Conservation (phyloP, 2,329 filamentous ascomycete species). For the Xylaria sp. region DNA sequence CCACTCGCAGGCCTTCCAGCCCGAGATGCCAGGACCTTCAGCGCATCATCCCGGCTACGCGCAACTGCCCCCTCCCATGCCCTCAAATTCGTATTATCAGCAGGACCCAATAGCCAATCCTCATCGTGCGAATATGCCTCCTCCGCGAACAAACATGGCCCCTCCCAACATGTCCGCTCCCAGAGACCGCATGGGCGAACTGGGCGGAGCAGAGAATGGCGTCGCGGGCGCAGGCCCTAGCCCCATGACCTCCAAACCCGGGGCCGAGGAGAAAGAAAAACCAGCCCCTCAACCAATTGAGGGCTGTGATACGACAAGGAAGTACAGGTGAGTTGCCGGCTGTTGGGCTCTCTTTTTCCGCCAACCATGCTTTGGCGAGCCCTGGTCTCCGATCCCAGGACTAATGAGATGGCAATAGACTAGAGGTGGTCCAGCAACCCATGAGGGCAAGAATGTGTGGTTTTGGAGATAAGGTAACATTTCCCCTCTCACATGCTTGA, state of each 20-base stretch:
- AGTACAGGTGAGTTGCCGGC: slow-evolving; percentile 31
- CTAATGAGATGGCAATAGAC: slow-evolving; percentile 45
- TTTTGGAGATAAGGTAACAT: slow-evolving; percentile 88
- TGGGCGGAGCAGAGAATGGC: slow-evolving; percentile 32
- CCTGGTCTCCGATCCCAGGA: slow-evolving; percentile 4
- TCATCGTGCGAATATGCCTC: slow-evolving; percentile 36
- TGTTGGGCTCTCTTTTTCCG: neutral
- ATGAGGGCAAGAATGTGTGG: slow-evolving; percentile 96
- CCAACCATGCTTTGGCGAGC: neutral
- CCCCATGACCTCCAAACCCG: slow-evolving; percentile 28
- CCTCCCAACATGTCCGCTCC: slow-evolving; percentile 33
- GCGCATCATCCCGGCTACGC: slow-evolving; percentile 35
- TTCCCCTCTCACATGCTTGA: slow-evolving; percentile 7
- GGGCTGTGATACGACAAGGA: slow-evolving; percentile 33
- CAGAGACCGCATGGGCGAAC: slow-evolving; percentile 31
- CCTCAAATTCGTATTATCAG: slow-evolving; percentile 32
- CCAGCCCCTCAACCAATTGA: slow-evolving; percentile 31
- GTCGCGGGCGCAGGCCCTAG: slow-evolving; percentile 23
- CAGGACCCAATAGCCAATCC: slow-evolving; percentile 35
- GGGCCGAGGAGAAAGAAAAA: slow-evolving; percentile 30
- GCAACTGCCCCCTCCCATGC: slow-evolving; percentile 36
- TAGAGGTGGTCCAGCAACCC: slow-evolving; percentile 88
- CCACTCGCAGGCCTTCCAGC: slow-evolving; percentile 31
- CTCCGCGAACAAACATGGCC: slow-evolving; percentile 35
- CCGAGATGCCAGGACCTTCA: slow-evolving; percentile 34